Evolutionary conservation across 1,284 basidiomycete species (phyloP).

Genomic region (Pseudozyma sp.): DNA sequence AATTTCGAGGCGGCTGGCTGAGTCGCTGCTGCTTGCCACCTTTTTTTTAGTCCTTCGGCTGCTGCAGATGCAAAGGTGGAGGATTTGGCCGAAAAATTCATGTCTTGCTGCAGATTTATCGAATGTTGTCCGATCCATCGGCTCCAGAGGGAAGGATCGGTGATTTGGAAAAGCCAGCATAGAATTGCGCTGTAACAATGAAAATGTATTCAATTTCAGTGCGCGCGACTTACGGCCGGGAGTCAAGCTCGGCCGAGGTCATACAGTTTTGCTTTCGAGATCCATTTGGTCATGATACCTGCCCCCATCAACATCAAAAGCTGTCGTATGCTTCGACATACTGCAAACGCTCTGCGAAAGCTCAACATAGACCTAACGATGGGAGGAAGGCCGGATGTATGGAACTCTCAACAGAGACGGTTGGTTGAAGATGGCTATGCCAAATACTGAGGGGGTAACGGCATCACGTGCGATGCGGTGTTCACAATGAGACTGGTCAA

Average conservation of each 20-base stretch:
- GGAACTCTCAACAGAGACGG: not conserved
- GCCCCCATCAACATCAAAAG: not conserved
- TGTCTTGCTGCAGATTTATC: not conserved
- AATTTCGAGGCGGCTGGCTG: conserved; percentile 10
- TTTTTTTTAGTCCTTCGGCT: not conserved
- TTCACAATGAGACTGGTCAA: not conserved
- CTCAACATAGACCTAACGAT: too few species aligned
- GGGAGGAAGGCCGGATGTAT: not conserved
- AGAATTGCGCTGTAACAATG: not conserved
- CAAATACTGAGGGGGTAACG: not conserved
- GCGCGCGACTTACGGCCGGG: not conserved
- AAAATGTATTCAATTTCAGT: not conserved
- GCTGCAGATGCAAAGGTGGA: conserved; percentile 15
- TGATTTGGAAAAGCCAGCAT: not conserved
- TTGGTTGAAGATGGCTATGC: not conserved
- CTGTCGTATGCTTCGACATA: too few species aligned
- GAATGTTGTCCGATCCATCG: not conserved
- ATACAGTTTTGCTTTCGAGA: conserved; percentile 2
- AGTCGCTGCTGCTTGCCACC: conserved; percentile 5
- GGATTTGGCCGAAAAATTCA: conserved; percentile 4
- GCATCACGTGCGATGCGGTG: not conserved
- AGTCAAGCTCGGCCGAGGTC: conserved; percentile 11
- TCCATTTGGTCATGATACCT: not conserved
- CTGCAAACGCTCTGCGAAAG: too few species aligned
- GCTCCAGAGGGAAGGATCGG: too few species aligned